Evolutionary conservation across 495 filamentous ascomycete genomes (phyloP).

Genomic region (Hamigera avellanea): DNA sequence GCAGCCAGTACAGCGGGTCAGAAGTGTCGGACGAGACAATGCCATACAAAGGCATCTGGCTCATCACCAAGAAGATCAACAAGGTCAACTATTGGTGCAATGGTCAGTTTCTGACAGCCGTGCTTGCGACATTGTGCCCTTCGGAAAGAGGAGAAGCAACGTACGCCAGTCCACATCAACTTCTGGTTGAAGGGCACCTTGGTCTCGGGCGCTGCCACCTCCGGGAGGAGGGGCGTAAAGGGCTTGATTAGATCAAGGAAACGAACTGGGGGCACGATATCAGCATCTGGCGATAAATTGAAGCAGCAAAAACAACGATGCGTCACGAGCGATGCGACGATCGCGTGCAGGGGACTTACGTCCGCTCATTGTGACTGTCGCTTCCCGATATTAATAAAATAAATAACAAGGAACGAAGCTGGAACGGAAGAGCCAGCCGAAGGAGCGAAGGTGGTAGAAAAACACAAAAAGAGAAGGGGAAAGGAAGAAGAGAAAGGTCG

Average conservation of each 20-base stretch:
- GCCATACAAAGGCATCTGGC: conserved; percentile 95
- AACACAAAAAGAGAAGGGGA: conserved; percentile 31
- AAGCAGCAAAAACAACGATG: conserved; percentile 10
- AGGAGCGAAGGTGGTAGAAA: conserved; percentile 28
- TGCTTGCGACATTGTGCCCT: not conserved
- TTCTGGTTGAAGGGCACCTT: conserved; percentile 98
- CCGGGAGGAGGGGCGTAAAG: conserved; percentile 96
- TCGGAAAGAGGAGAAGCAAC: conserved; percentile 15
- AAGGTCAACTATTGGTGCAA: conserved; percentile 58
- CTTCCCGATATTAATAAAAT: conserved; percentile 21
- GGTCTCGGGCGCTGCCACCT: conserved; percentile 93
- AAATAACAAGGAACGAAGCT: conserved; percentile 23
- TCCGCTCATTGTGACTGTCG: conserved; percentile 34
- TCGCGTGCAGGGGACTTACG: conserved; percentile 32
- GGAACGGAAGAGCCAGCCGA: conserved; percentile 47
- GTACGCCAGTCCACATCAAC: conserved; percentile 95
- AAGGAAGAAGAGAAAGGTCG: conserved; percentile 18
- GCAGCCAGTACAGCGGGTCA: conserved; percentile 98
- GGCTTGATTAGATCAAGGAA: conserved; percentile 99
- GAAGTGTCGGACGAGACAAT: conserved; percentile 95
- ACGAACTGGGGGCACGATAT: conserved; percentile 59
- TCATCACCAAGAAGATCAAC: conserved; percentile 99
- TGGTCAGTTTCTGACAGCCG: conserved; percentile 22
- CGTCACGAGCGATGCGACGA: conserved; percentile 22
- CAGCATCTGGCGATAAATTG: conserved; percentile 21